Evolutionary conservation across 2,329 filamentous ascomycete species (phyloP).

Genomic region (Cyclaneusma minus): DNA sequence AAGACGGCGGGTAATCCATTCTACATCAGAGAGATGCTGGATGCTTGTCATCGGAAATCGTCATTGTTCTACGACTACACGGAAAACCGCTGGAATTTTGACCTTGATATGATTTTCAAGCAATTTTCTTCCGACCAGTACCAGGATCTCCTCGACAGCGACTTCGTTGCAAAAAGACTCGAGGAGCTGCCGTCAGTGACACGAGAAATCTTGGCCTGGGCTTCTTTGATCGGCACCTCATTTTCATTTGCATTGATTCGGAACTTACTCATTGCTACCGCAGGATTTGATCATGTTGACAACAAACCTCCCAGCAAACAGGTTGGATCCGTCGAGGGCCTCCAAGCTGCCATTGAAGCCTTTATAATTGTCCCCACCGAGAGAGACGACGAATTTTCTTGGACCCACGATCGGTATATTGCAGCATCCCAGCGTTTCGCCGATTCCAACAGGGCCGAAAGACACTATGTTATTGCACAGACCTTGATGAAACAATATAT

Average conservation of each 20-base stretch:
- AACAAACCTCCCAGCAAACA: conserved; percentile 46
- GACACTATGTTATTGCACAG: conserved; percentile 84
- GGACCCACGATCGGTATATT: conserved; percentile 77
- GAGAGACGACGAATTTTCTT: conserved; percentile 73
- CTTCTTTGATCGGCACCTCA: conserved; percentile 61
- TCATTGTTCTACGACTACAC: conserved; percentile 88
- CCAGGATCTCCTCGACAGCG: conserved; percentile 65
- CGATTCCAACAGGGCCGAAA: conserved; percentile 55
- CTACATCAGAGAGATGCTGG: conserved; percentile 81
- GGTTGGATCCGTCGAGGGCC: conserved; percentile 57
- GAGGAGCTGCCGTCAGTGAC: conserved; percentile 59
- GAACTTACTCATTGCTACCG: conserved; percentile 55
- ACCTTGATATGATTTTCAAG: conserved; percentile 72
- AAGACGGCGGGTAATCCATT: conserved; percentile 84
- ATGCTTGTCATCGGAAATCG: conserved; percentile 69
- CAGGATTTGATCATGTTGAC: conserved; percentile 50
- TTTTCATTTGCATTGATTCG: conserved; percentile 77
- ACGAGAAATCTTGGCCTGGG: conserved; percentile 75
- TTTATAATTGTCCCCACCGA: conserved; percentile 73
- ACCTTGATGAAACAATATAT: conserved; percentile 59
- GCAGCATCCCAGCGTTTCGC: conserved; percentile 56
- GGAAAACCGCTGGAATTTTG: conserved; percentile 67
- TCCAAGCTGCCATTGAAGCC: conserved; percentile 68
- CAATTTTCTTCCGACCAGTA: conserved; percentile 69
- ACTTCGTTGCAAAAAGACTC: conserved; percentile 67